phyloP scores from a whole-genome alignment of 768 basidiomycete genomes.

The Krasilnikovozyma curviuscula region DNA sequence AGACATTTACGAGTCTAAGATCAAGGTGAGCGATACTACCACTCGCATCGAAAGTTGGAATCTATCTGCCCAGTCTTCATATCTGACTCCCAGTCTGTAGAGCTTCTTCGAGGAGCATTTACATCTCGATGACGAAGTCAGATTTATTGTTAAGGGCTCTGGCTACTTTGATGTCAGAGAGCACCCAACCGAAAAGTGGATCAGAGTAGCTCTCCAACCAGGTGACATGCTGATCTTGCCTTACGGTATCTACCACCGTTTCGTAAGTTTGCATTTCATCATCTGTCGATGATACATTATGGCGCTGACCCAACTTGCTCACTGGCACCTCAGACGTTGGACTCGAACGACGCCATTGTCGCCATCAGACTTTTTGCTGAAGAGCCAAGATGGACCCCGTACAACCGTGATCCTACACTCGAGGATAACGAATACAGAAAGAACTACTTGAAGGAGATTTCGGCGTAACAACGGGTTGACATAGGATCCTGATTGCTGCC shows the following conservation, averaged over 20 bases:
- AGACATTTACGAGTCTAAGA: slow-evolving; percentile 60
- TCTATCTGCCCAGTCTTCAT: not conserved
- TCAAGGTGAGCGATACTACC: slow-evolving; percentile 31
- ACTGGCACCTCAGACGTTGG: too few species aligned
- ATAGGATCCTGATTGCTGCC: too few species aligned
- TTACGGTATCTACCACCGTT: slow-evolving; percentile 79
- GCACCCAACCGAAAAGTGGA: slow-evolving; percentile 51
- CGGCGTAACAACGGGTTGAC: too few species aligned
- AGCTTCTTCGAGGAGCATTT: slow-evolving; percentile 41
- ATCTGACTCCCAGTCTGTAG: not conserved
- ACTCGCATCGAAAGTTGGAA: not conserved
- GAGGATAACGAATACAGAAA: too few species aligned
- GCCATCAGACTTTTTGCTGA: too few species aligned
- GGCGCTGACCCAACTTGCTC: too few species aligned
- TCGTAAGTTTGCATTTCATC: too few species aligned
- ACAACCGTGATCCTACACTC: too few species aligned
- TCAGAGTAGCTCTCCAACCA: slow-evolving; percentile 50
- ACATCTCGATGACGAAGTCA: slow-evolving; percentile 91
- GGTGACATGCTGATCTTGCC: slow-evolving; percentile 78
- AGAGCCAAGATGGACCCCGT: too few species aligned
- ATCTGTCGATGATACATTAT: too few species aligned
- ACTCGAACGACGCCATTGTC: too few species aligned
- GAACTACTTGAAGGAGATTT: too few species aligned
- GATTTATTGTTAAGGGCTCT: slow-evolving; percentile 66
- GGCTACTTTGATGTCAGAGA: slow-evolving; percentile 85